Percentiles rank a stretch among this genome's conserved stretches.
Evolutionary conservation across 371 early-diverging fungal genomes (phyloP).

Genomic region (Dichotomocladium elegans): DNA sequence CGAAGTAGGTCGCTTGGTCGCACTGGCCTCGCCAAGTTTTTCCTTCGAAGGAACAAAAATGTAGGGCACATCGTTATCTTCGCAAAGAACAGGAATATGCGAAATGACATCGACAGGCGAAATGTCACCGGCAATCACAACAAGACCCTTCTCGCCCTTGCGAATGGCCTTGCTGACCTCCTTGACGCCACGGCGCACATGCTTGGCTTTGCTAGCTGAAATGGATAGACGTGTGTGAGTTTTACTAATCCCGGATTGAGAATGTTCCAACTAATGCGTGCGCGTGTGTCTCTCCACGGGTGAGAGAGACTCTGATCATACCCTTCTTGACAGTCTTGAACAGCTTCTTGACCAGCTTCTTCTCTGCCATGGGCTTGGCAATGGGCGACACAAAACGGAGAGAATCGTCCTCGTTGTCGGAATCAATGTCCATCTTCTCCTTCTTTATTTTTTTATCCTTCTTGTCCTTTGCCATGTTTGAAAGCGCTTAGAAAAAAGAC

Average conservation of each 20-base stretch:
- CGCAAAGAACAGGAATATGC: conserved; percentile 97
- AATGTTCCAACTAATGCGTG: not conserved
- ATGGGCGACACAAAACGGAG: conserved; percentile 68
- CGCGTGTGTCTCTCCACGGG: too few relatives aligned
- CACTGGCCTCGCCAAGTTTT: conserved; percentile 87
- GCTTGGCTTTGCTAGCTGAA: conserved; percentile 87
- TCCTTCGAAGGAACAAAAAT: conserved; percentile 91
- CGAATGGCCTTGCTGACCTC: conserved; percentile 95
- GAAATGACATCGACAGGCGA: conserved; percentile 97
- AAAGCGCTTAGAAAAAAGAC: too few relatives aligned
- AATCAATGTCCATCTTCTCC: conserved; percentile 28
- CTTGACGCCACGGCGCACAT: conserved; percentile 94
- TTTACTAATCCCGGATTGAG: not conserved
- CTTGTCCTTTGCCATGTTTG: conserved; percentile 39
- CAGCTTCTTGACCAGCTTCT: conserved; percentile 89
- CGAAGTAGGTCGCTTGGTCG: conserved; percentile 94
- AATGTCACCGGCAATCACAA: conserved; percentile 95
- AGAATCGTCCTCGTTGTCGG: conserved; percentile 19
- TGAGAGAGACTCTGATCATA: conserved; percentile 20
- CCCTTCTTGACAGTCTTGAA: conserved; percentile 92
- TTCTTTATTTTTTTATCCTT: conserved; percentile 45
- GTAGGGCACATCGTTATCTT: conserved; percentile 88
- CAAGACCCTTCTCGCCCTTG: conserved; percentile 93
- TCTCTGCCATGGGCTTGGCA: conserved; percentile 90
- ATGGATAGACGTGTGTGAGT: not conserved